Evolutionary conservation across 495 filamentous ascomycete genomes (phyloP), one percentile per base, ranked within the genome.

Genomic region (Evansstolkia leycettana): DNA sequence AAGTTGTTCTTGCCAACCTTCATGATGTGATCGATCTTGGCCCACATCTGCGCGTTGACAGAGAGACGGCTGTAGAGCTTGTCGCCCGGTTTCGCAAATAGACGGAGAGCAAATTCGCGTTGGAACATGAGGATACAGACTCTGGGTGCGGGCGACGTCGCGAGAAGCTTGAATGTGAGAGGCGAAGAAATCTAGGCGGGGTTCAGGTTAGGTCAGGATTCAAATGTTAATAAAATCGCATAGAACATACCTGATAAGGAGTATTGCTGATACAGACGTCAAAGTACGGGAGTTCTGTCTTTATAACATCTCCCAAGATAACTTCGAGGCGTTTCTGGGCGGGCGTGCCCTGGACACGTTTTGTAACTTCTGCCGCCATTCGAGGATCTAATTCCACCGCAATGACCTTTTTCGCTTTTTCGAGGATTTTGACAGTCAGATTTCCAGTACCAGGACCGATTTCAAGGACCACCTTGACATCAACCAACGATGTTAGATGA

Each of bases 321-420:
- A 95, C 75, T 33, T 93, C 84, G 27, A 95, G 60, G 43, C 78
- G 69, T 50, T 84, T 88, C 46, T 80, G 76, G 39, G 78, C 68
- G 2, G 87, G 82, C 27, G 75, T 88, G 12, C 81, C 84, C 54
- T 93, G 84, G 17, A 95, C 85, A 40, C 87, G 80, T 52, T 95
- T 95, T 29, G 88, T 94, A 43, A 94, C 73, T 57, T 96, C 90
- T 17, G 88, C 89, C 4, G 88, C 89, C 90, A 95, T 96, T 48
- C 89, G 72, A 29, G 89, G 89, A 57, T 95, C 89, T 60, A 93
- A 72, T 64, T 96, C 89, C 20, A 94, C 84, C 3, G 86, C 89
- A 13, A 92, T 82, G 23, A 87, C 76, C 47, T 80, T 82, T 59
- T 85, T 87, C 10, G 84, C 84, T 47, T 82, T 78, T 39, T 89